Percentiles rank a stretch among this genome's conserved stretches.
phyloP scores from a whole-genome alignment of 768 basidiomycete species.

The Crucibulum laeve region DNA sequence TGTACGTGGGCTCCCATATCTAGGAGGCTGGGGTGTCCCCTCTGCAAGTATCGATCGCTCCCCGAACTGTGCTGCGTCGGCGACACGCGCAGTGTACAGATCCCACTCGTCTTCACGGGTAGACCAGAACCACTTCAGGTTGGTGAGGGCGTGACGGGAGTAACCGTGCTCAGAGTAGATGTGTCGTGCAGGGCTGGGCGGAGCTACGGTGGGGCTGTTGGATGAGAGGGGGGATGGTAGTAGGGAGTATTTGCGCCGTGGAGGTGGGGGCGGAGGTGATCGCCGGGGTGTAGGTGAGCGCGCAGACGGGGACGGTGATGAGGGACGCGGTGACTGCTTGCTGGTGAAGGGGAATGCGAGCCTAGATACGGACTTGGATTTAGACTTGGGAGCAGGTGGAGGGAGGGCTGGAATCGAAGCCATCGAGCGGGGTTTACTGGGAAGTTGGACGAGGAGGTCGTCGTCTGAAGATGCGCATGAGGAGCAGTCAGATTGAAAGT shows the following conservation, averaged over 20 bases:
- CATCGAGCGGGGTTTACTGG: neutral
- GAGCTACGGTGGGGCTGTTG: slow-evolving; percentile 17
- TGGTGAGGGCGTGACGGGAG: slow-evolving; percentile 54
- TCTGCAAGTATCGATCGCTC: too few species aligned
- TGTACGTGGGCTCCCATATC: slow-evolving; percentile 1
- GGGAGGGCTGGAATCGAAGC: slow-evolving; percentile 7
- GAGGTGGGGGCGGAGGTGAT: slow-evolving; percentile 18
- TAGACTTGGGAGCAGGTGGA: slow-evolving; percentile 13
- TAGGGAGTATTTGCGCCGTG: slow-evolving; percentile 28
- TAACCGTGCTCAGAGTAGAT: slow-evolving; percentile 55
- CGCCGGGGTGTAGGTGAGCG: slow-evolving; percentile 4
- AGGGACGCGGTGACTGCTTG: slow-evolving; percentile 9
- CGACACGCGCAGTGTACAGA: slow-evolving; percentile 22
- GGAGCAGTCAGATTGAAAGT: slow-evolving; percentile 18
- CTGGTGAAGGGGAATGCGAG: slow-evolving; percentile 18
- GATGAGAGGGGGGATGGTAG: slow-evolving; percentile 34
- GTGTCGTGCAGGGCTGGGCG: slow-evolving; percentile 31
- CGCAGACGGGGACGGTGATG: neutral
- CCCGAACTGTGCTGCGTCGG: neutral
- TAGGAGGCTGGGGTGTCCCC: slow-evolving; percentile 3
- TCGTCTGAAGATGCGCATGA: slow-evolving; percentile 16
- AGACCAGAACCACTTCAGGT: slow-evolving; percentile 63
- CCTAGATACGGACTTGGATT: slow-evolving; percentile 17
- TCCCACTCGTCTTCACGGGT: slow-evolving; percentile 50
- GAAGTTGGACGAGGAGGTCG: slow-evolving; percentile 9